Percentiles rank a stretch among this genome's conserved stretches.
phyloP scores from a whole-genome alignment of 2,329 filamentous ascomycete species.

The Amylocarpus encephaloides region DNA sequence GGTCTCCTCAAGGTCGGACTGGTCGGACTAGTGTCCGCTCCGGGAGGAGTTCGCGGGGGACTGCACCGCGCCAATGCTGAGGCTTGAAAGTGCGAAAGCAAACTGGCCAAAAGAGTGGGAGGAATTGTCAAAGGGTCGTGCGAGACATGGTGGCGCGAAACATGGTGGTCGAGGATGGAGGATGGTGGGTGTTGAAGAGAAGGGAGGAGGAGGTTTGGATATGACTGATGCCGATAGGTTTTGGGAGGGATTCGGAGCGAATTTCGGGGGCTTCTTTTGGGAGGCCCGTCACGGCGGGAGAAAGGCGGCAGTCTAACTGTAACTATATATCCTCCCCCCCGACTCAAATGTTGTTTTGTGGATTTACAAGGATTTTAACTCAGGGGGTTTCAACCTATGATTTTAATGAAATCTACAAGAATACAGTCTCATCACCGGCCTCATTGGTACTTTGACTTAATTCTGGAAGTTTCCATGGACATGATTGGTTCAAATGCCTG shows the following conservation, averaged over 20 bases:
- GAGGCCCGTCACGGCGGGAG: neutral
- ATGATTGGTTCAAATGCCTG: too few relatives aligned
- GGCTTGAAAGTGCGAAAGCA: neutral
- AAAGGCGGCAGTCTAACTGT: neutral
- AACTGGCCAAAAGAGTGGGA: neutral
- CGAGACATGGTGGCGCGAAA: neutral
- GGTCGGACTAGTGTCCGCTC: too few relatives aligned
- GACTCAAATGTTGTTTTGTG: too few relatives aligned
- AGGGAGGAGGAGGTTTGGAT: neutral
- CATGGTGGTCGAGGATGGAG: neutral
- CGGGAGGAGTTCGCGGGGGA: neutral
- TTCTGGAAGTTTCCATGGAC: too few relatives aligned
- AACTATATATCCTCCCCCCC: too few relatives aligned
- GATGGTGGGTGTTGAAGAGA: neutral
- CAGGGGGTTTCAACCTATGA: too few relatives aligned
- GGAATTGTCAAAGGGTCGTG: neutral
- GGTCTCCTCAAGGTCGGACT: neutral
- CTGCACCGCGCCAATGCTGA: neutral
- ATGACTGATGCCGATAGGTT: neutral
- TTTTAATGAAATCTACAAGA: too few relatives aligned
- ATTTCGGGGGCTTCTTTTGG: neutral
- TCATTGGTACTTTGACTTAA: too few relatives aligned
- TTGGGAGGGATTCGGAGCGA: neutral
- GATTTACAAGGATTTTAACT: too few relatives aligned
- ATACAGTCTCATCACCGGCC: too few relatives aligned